Evolutionary conservation across 352 stramenopile genomes (phyloP), one percentile per base, ranked within the genome.

Genomic region (Saprolegnia diclina): DNA sequence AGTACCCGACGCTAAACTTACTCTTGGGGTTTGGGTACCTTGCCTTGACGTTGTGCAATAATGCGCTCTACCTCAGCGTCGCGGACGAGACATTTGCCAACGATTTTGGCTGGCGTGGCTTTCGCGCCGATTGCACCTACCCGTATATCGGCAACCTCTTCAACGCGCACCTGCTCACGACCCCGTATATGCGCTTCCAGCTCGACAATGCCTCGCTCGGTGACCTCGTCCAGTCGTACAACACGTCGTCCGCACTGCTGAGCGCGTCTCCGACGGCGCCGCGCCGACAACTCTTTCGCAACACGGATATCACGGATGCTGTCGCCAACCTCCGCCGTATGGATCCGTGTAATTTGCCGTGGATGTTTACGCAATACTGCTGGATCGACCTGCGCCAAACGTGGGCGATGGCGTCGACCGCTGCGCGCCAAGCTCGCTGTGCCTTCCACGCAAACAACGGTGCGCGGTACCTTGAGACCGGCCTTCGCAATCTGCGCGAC

Each of bases 61-160:
- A 59, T 9, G 13, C 19, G 11, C 11, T 40, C n/a, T 59, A 59
- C 35, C 24, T 59, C 52, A 4, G 3, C 7, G 52, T 59, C 35
- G 52, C 35, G 11, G 24, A 16, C 24, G 35, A 16, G 38, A 35
- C 5, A 7, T 46, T 67, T 26, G 40, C 61, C 19, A 67, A 50
- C 38, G 61, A 67, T 21, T 57, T 67, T 55, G 42, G 61, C 5
- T 67, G 61, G 61, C 45, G 22, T 45, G 61, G 40, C 1, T 67
- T 67, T 37, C 56, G 55, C 42, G 7, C 61, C 2, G 13, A 3
- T 26, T 3, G 35, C 24, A 24, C n/a, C 16, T 40, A 59, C 35
- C 24, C 52, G 24, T 42, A 13, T 9, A 3, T 59, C 4, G 35
- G 52, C 9, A 40, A 35, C 24, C 24, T 59, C 35, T 59, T 59